Conservation (phyloP, 179 eudicot species). For the Kewa caespitosa region DNA sequence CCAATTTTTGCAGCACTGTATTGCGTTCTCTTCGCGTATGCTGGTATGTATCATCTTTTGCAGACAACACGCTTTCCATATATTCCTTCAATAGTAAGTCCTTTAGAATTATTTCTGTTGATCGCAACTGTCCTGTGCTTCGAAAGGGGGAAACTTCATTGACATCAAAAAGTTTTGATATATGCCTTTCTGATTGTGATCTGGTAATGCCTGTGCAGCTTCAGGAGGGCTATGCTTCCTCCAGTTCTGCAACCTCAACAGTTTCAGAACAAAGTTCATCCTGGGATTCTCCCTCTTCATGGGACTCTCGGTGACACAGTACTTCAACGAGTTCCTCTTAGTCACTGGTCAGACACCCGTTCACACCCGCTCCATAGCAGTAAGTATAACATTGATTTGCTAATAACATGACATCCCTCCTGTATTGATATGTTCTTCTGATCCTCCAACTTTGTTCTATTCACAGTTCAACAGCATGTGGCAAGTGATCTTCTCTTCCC, state of each 20-base stretch:
- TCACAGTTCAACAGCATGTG: conserved; percentile 68
- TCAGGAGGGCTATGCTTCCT: conserved; percentile 74
- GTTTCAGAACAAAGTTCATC: conserved; percentile 75
- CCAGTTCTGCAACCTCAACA: conserved; percentile 84
- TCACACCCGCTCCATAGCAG: conserved; percentile 54
- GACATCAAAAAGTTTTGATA: not conserved
- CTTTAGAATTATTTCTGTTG: too few relatives aligned
- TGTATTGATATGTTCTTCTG: not conserved
- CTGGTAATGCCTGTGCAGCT: conserved; percentile 40
- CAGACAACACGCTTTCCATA: too few relatives aligned
- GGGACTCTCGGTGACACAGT: conserved; percentile 82
- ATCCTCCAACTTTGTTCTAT: not conserved
- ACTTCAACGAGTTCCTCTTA: conserved; percentile 56
- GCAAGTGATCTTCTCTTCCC: conserved; percentile 75
- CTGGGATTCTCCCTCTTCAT: conserved; percentile 70
- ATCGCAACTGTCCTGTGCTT: too few relatives aligned
- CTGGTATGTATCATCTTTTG: conserved; percentile 52
- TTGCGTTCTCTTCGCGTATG: conserved; percentile 74
- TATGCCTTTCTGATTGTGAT: not conserved
- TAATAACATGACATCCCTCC: not conserved
- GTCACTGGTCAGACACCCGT: conserved; percentile 67
- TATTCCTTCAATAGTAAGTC: too few relatives aligned
- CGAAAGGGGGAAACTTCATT: too few relatives aligned
- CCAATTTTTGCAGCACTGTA: conserved; percentile 77
- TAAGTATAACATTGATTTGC: conserved; percentile 27